phyloP scores from a whole-genome alignment of 2,329 filamentous ascomycete genomes.

The Penicillium sp. region DNA sequence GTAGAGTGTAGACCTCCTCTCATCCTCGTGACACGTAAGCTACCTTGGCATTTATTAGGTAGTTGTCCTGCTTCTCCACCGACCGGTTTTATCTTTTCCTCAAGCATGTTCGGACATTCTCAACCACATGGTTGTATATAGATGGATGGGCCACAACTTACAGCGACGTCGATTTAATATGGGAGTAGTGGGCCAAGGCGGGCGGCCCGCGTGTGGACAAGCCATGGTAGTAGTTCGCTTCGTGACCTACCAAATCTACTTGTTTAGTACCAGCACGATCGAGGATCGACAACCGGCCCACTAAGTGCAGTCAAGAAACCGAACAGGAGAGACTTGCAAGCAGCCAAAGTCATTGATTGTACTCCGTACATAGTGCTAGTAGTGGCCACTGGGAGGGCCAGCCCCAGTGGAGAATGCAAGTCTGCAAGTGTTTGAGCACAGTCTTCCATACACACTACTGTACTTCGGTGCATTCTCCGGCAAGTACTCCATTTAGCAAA shows the following conservation, averaged over 20 bases:
- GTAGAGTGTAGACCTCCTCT: background rate
- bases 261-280: background rate
- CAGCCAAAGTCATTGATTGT: background rate
- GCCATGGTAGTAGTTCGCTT: background rate
- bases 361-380: too few species aligned
- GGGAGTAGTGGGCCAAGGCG: background rate
- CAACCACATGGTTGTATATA: background rate
- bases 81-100: background rate
- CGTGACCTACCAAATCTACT: background rate
- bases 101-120: background rate
- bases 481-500: background rate
- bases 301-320: background rate
- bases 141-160: too few species aligned
- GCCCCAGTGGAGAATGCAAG: constrained; percentile 4
- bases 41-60: background rate
- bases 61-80: too few species aligned
- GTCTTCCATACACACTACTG: background rate
- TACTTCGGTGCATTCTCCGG: constrained; percentile 7
- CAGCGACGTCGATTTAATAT: background rate
- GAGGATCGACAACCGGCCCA: background rate
- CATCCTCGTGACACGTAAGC: constrained; percentile 6
- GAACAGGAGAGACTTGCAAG: background rate
- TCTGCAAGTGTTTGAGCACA: too few species aligned
- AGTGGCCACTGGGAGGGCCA: background rate
- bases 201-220: background rate